Evolutionary conservation across 345 rosid species (phyloP), one percentile per base, ranked within the genome.

Genomic region (Rhizophora mangle): DNA sequence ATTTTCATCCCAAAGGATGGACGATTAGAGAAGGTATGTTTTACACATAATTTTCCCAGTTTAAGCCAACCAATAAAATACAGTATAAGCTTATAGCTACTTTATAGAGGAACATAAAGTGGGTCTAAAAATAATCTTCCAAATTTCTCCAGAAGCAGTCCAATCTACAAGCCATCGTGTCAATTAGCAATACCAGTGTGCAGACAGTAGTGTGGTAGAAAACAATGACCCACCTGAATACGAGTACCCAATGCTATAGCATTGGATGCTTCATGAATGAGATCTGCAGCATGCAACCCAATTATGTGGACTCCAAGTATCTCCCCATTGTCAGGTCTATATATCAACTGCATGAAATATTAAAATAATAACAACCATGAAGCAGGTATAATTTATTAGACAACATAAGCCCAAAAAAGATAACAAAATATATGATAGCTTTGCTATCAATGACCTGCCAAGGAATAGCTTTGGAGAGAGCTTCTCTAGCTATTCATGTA

Each of bases 261-360:
- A 75, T 96, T 96, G 31, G 99, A 96, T 57, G 98, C 99, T 89
- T 95, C 99, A 62, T 95, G 99, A 81, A 95, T 95, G 70, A 95
- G 98, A 77, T 95, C 99, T 55, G 99, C 99, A 30, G 99, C 98
- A 64, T 95, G 99, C 80, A 95, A 76, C 52, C 99, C 99, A 73
- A 95, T 87, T 47, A 95, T 95, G 79, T 92, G 99, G 73, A 95
- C 98, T 65, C 99, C 99, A 36, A 95, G 87, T 49, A 95, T 92
- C 82, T 95, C 99, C 68, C 99, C 99, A 27, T 75, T 92, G 79
- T 95, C 98, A 15, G 98, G 97, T 76, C 98, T 86, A 79, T 95
- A 95, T 80, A 95, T 92, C 85, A 95, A 80, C 99, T 95, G 94
- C 79, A 68, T 20, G 62, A 58, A 62, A 54, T 56, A 56, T 74